Evolutionary conservation across 1,284 basidiomycete species (phyloP), one percentile per base, ranked within the genome.

Genomic region (Cutaneotrichosporon sp.): DNA sequence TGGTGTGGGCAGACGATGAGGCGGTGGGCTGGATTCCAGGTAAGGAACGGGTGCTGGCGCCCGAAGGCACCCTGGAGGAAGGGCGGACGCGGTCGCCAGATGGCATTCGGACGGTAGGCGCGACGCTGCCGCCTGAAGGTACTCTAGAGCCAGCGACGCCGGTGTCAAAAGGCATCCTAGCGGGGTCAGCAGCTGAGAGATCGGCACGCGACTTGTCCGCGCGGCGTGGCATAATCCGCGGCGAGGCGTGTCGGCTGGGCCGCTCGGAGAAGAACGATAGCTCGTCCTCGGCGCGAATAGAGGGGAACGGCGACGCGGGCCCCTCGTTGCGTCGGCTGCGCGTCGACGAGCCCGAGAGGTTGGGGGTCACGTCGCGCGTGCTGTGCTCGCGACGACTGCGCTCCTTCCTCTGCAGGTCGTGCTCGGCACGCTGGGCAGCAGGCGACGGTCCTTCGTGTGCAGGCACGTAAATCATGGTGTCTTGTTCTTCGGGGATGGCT

Each of bases 231-330:
- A 18, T 14, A 5, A 13, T 4, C 30, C 34, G 46, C 13, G 34
- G 47, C 42, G 30, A 16, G 26, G 16, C 13, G 46, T 21, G 38
- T 26, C 40, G 31, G 11, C 50, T 38, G 9, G 58, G 34, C n/a
- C 51, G 53, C 5, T 87, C 87, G 85, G 88, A 64, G 80, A 92
- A 92, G 82, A 93, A 93, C 59, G 92, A 80, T 0, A 85, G 83
- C 73, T 93, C 91, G 51, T 92, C 84, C 53, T 86, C 86, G 11
- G 90, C 89, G 16, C 87, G 86, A 58, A 93, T 92, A 65, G 87
- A 86, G 1, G 91, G 91, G 81, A 93, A 92, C 0, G 90, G 88
- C 0, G 86, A 80, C 4, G 64, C 83, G 47, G 84, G 84, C 0
- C 70, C 75, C 32, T 71, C 73, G 5, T 40, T 18, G 21, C 47